Base-by-base conservation (phyloP, 441 rosid genomes). In the Erysimum cheiri region DNA sequence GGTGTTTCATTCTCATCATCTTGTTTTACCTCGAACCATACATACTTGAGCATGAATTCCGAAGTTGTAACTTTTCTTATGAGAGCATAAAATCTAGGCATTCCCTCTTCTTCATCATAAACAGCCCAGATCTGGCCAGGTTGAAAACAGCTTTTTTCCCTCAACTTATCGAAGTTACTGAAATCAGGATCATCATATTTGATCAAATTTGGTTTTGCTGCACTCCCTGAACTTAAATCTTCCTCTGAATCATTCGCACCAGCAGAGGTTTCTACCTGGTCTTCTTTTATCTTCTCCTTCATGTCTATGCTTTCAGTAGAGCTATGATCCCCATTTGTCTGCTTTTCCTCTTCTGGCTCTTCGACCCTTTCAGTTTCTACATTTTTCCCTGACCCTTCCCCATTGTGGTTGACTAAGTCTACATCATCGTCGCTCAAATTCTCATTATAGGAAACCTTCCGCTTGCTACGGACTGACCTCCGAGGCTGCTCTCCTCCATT, bases 401-500 rank as follows among this genome's bases (percentile, higher is more conserved):
- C 76, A 55, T 37, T 67, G 41, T 50, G 17, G 8, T 44, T 46
- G 37, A 28, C 76, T 32, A 48, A 60, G 14, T 64, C 64, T 6
- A 75, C 86, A 8, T 88, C 96, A 40, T 92, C 99, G 17, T 89
- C 96, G 67, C 87, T 89, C 69, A 72, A 11, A 74, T 81, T 92
- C 80, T 92, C 99, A 37, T 81, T 81, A 33, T 90, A 95, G 12
- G 93, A 85, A 72, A 92, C 89, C 39, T 79, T 72, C 68, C 79
- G 96, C 82, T 81, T 95, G 64, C 53, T 80, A 71, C 99, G 82
- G 50, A 75, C 83, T 63, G 99, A 95, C 84, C 99, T 85, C 73
- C 99, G 83, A 31, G 76, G 77, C 26, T 71, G 47, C 64, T 73
- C 70, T 73, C 82, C 86, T 24, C 73, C 79, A 22, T 54, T 49